Base-by-base conservation (phyloP, 768 basidiomycete species). In the Boletus fagicola region DNA sequence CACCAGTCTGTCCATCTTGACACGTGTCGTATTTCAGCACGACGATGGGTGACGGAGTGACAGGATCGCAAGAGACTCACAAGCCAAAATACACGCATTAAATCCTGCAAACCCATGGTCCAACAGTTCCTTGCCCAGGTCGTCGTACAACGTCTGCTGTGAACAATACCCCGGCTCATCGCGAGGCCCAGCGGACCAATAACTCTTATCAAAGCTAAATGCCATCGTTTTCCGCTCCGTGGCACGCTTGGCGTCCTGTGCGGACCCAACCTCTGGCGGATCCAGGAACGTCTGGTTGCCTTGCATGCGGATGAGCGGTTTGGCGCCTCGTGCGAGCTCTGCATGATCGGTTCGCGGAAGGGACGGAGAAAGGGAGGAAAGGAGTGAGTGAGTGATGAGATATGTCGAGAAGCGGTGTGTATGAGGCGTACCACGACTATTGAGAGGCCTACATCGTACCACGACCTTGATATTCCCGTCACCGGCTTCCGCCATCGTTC, bases 31-130 rank as follows among this genome's bases (percentile, higher is more conserved):
- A 16, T 33, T 20, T 62, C 30, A 57, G 55, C 31, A 38, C 4
- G 20, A 43, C 15, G 13, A 45, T 46, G 53, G 28, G 33, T 12
- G 12, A 49, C 31, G 35, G 9, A 33, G 3, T 22, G 35, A 20
- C 15, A 10, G n/a, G 35, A 49, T 64, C 31, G 64, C 44, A 49
- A 57, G 58, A 13, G 9, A 87, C 95, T 82, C 76, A 97, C 95
- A 98, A 74, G 97, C 96, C 71, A 99, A 82, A 75, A 99, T 97
- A 82, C 94, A 98, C 48, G 94, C 92, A 80, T 98, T 98, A 75
- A 97, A 98, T 30, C 96, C 96, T 36, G 89, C 77, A 75, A 99
- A 98, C 43, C 92, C 88, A 71, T 98, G 95, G 72, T 98, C 92
- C 65, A 99, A 78, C 51, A 99, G 75, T 68, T 98, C 96, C 73